A percentile compares a stretch with the other conserved stretches of the same genome.
These are phyloP conservation scores for Flagelloscypha sp. DNA, from an alignment of 768 basidiomycete species.

Conservation along the genomic window DNA sequence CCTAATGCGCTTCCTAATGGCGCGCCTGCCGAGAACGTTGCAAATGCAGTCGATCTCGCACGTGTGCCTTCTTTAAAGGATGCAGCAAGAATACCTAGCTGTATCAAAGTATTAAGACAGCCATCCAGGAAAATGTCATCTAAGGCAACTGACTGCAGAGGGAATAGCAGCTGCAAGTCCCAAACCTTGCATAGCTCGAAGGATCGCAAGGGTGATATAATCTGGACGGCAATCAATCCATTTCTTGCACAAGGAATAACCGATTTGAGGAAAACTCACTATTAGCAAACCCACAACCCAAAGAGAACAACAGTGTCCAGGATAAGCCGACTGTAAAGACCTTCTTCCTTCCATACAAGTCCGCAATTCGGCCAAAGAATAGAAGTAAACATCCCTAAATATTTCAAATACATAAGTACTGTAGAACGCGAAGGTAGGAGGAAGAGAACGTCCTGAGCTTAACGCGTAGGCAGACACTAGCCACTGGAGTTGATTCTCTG, in stretches of 20 bases:
- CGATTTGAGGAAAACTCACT: slow-evolving; percentile 20
- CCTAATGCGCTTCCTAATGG: slow-evolving; percentile 76
- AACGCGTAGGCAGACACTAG: slow-evolving; percentile 58
- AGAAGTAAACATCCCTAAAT: slow-evolving; percentile 68
- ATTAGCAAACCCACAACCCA: slow-evolving; percentile 60
- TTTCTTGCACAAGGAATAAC: too few relatives aligned
- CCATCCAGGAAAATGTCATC: slow-evolving; percentile 3
- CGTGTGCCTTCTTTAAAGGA: slow-evolving; percentile 58
- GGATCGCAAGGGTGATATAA: slow-evolving; percentile 52
- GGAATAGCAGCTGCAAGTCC: slow-evolving; percentile 73
- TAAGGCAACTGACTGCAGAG: slow-evolving; percentile 43
- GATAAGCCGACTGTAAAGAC: slow-evolving; percentile 55
- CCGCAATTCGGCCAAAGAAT: slow-evolving; percentile 71
- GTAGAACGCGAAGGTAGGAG: neutral
- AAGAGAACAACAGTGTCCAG: slow-evolving; percentile 44
- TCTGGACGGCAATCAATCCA: slow-evolving; percentile 35
- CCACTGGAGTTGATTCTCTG: slow-evolving; percentile 55
- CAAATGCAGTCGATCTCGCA: slow-evolving; percentile 68
- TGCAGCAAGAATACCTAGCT: slow-evolving; percentile 79
- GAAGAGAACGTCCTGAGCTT: slow-evolving; percentile 37
- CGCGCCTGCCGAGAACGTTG: slow-evolving; percentile 78
- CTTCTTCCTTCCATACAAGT: slow-evolving; percentile 68
- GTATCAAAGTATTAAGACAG: neutral
- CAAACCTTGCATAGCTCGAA: slow-evolving; percentile 75
- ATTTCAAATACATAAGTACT: neutral